Evolutionary conservation across 495 filamentous ascomycete species (phyloP).

Genomic region (Penicillium goetzii): DNA sequence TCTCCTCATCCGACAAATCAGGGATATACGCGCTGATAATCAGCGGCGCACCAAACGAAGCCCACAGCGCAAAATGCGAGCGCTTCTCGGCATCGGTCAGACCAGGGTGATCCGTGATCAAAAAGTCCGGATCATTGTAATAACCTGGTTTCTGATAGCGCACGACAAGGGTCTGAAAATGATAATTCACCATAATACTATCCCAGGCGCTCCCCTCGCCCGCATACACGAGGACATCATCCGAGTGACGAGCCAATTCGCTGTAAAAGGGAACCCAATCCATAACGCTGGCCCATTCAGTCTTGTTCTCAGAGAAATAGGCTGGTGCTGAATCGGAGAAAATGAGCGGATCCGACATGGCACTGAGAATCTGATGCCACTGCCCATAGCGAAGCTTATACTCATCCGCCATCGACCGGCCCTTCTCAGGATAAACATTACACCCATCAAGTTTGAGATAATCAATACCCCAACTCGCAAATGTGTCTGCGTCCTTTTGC

Average conservation of each 20-base stretch:
- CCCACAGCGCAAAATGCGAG: constrained; percentile 49
- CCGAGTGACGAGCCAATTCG: constrained; percentile 47
- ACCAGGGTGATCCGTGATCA: constrained; percentile 45
- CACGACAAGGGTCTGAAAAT: constrained; percentile 39
- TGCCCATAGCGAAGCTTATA: constrained; percentile 37
- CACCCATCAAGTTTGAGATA: constrained; percentile 50
- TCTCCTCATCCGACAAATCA: constrained; percentile 34
- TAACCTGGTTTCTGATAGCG: constrained; percentile 49
- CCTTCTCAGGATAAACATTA: constrained; percentile 36
- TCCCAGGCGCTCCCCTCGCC: constrained; percentile 42
- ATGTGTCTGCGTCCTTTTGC: constrained; percentile 41
- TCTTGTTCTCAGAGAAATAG: constrained; percentile 42
- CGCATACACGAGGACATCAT: constrained; percentile 45
- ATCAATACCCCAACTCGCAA: constrained; percentile 47
- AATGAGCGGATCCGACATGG: constrained; percentile 40
- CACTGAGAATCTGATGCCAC: constrained; percentile 41
- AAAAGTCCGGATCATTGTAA: constrained; percentile 50
- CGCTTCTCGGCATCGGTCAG: constrained; percentile 42
- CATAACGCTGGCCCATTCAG: constrained; percentile 47
- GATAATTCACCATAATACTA: constrained; percentile 48
- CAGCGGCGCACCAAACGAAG: constrained; percentile 42
- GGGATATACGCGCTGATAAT: constrained; percentile 50
- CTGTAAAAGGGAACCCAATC: constrained; percentile 42
- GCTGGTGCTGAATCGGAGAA: constrained; percentile 50
- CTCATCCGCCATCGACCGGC: constrained; percentile 31